Percentiles rank a stretch among this genome's conserved stretches.
phyloP scores from a whole-genome alignment of 2,329 filamentous ascomycete genomes.

The Graphilbum fragrans region DNA sequence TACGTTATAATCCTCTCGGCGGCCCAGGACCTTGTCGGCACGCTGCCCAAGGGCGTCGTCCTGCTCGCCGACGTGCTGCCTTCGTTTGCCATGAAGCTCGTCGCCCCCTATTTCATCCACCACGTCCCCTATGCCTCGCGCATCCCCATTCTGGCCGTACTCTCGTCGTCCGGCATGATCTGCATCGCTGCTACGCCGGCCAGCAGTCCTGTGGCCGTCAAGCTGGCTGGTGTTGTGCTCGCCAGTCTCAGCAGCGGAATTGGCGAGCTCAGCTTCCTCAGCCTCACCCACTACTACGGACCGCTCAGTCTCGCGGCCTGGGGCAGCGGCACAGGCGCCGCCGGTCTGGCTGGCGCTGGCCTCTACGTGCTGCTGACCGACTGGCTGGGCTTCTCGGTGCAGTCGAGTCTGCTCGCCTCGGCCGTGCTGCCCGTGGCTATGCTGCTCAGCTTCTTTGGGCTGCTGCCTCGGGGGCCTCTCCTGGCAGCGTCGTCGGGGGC shows the following conservation, averaged over 20 bases:
- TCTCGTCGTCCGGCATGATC: constrained; percentile 81
- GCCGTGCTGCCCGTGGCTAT: constrained; percentile 73
- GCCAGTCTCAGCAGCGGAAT: constrained; percentile 77
- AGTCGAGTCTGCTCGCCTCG: constrained; percentile 61
- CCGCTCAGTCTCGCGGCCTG: constrained; percentile 77
- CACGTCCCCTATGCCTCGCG: constrained; percentile 67
- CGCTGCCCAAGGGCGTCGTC: constrained; percentile 80
- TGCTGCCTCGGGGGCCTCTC: constrained; percentile 61
- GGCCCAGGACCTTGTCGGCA: constrained; percentile 85
- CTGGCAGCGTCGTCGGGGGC: constrained; percentile 20
- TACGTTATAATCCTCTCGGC: constrained; percentile 95
- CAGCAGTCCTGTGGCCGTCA: constrained; percentile 52
- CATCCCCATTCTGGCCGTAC: constrained; percentile 58
- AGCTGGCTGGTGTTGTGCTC: constrained; percentile 72
- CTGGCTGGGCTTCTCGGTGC: constrained; percentile 62
- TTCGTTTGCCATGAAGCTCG: constrained; percentile 75
- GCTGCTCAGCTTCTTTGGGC: constrained; percentile 72
- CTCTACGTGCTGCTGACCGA: constrained; percentile 81
- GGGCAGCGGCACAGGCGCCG: constrained; percentile 85
- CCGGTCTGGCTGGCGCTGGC: constrained; percentile 75
- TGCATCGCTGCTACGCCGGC: constrained; percentile 70
- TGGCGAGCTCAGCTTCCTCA: constrained; percentile 83
- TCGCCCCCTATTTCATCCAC: constrained; percentile 91
- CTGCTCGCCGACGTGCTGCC: constrained; percentile 88
- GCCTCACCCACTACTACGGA: constrained; percentile 88